phyloP scores from a whole-genome alignment of 208 protist genomes.

The Trypanosoma lewisi region DNA sequence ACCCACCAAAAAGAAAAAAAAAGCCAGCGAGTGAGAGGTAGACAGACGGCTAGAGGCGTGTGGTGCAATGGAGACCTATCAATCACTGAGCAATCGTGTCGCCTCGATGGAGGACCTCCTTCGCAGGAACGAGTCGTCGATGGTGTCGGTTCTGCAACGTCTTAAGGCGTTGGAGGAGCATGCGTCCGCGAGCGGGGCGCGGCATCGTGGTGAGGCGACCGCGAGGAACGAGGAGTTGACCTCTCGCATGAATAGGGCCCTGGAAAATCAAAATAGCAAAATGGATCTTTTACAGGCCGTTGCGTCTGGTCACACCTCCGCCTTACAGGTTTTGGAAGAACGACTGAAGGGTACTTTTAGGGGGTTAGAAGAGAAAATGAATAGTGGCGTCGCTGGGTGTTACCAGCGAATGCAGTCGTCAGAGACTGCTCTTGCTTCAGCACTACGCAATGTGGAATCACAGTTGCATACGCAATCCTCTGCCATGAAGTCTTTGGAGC shows the following conservation, averaged over 20 bases:
- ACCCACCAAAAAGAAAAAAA: background rate
- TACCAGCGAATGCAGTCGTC: constrained; percentile 49
- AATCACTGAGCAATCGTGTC: constrained; percentile 54
- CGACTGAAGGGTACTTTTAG: constrained; percentile 41
- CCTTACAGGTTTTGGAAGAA: constrained; percentile 48
- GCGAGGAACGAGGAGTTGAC: constrained; percentile 32
- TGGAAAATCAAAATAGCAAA: constrained; percentile 46
- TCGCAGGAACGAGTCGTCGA: constrained; percentile 63
- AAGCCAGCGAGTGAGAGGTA: too few species aligned
- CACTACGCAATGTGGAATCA: constrained; percentile 48
- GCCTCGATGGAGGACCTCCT: constrained; percentile 83
- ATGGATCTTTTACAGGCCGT: constrained; percentile 58
- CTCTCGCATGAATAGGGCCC: background rate
- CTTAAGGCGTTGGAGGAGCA: constrained; percentile 77
- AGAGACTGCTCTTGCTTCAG: constrained; percentile 48
- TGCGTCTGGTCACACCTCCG: constrained; percentile 39
- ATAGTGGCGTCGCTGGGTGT: constrained; percentile 45
- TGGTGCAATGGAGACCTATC: constrained; percentile 23
- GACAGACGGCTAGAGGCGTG: background rate
- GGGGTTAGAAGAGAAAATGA: constrained; percentile 62
- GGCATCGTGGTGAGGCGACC: constrained; percentile 41
- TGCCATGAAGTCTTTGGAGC: constrained; percentile 54
- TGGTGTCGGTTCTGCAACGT: constrained; percentile 58
- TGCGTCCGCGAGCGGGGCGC: constrained; percentile 44
- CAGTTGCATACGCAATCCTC: constrained; percentile 39